phyloP scores from a whole-genome alignment of 2,329 filamentous ascomycete species.

The Alternaria solani region DNA sequence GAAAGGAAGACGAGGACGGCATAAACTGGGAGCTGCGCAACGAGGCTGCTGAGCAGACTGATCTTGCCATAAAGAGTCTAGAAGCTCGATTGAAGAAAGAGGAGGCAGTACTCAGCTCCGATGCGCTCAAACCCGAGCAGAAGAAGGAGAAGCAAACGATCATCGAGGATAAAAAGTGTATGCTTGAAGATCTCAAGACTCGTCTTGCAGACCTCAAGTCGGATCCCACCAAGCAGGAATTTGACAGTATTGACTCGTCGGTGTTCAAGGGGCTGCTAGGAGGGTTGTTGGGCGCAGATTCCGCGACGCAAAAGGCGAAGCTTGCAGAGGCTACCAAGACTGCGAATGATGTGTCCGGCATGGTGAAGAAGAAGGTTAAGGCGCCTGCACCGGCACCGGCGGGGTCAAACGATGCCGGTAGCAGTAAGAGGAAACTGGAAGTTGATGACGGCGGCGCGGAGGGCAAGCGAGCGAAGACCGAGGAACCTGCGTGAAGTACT shows the following conservation, averaged over 20 bases:
- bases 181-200: constrained; percentile 73
- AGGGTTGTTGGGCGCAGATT: constrained; percentile 68
- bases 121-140: constrained; percentile 61
- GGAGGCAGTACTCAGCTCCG: constrained; percentile 67
- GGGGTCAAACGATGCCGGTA: constrained; percentile 13
- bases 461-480: constrained; percentile 46
- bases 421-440: constrained; percentile 47
- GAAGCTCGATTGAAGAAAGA: constrained; percentile 74
- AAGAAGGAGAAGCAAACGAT: constrained; percentile 68
- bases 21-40: constrained; percentile 75
- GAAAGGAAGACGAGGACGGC: constrained; percentile 56
- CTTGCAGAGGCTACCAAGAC: constrained; percentile 76
- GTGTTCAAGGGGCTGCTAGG: constrained; percentile 70
- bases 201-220: constrained; percentile 74
- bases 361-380: constrained; percentile 76
- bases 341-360: constrained; percentile 76
- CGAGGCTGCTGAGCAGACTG: constrained; percentile 75
- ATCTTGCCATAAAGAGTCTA: constrained; percentile 76
- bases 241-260: constrained; percentile 53
- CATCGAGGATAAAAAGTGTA: constrained; percentile 78
- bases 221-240: constrained; percentile 58
- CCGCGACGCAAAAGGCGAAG: constrained; percentile 67
- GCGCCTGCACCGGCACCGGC: constrained; percentile 35
- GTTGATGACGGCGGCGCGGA: constrained; percentile 31
- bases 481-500: constrained; percentile 28